These are phyloP conservation scores for Boletus reticulatus DNA, from an alignment of 768 basidiomycete genomes.

Conservation along the genomic window DNA sequence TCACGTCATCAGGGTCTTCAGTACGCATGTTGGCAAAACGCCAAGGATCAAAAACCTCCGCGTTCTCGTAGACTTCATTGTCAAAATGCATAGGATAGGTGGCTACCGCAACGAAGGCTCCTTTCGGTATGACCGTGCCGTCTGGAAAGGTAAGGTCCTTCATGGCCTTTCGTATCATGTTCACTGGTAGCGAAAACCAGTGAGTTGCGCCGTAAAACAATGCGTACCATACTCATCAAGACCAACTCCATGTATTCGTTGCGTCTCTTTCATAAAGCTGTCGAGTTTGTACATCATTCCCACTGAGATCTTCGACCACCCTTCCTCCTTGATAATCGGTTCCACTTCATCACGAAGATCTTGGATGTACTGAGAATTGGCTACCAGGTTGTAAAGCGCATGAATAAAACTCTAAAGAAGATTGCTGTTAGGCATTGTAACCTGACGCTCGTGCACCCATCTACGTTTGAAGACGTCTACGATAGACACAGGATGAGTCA, in stretches of 20 bases:
- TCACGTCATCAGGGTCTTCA: conserved; percentile 29
- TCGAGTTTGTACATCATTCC: conserved; percentile 19
- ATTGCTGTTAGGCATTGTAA: background rate
- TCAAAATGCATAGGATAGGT: conserved; percentile 24
- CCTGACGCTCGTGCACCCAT: background rate
- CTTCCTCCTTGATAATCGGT: conserved; percentile 7
- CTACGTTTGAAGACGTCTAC: conserved; percentile 14
- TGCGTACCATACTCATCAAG: conserved; percentile 12
- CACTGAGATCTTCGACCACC: conserved; percentile 19
- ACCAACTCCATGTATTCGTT: conserved; percentile 31
- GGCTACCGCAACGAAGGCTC: conserved; percentile 25
- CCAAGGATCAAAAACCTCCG: conserved; percentile 20
- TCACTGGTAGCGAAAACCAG: background rate
- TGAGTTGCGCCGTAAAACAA: no score
- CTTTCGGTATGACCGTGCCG: conserved; percentile 37
- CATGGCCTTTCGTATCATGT: conserved; percentile 7
- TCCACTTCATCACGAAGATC: conserved; percentile 18
- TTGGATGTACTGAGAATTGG: conserved; percentile 12
- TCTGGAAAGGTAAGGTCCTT: conserved; percentile 31
- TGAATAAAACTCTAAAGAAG: conserved; percentile 9
- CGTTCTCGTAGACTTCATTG: conserved; percentile 28
- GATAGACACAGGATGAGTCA: background rate
- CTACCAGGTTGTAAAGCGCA: conserved; percentile 6
- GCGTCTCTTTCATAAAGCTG: conserved; percentile 17
- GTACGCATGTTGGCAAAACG: conserved; percentile 41